Evolutionary conservation across 257 asterid species (phyloP).

Genomic region (Solanum pimpinellifolium): DNA sequence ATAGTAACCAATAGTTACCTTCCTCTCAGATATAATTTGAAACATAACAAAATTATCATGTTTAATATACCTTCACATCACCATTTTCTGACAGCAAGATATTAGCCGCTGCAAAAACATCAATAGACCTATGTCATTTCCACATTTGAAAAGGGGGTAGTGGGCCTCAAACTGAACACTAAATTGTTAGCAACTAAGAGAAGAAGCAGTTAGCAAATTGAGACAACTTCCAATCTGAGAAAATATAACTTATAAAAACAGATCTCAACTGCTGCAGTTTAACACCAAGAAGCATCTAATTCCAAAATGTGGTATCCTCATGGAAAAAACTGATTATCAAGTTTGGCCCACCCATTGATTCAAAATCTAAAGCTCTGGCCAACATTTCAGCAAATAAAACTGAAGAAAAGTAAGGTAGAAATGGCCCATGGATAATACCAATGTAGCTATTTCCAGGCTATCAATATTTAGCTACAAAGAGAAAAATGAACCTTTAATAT

Average conservation of each 20-base stretch:
- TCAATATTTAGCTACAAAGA: background rate
- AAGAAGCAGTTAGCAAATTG: background rate
- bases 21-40: background rate
- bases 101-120: conserved; percentile 84
- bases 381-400: background rate
- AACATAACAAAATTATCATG: background rate
- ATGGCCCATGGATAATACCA: background rate
- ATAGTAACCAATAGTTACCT: background rate
- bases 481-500: conserved; percentile 69
- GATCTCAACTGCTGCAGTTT: background rate
- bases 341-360: background rate
- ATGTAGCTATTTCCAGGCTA: background rate
- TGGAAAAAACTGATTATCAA: background rate
- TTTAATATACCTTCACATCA: conserved; percentile 75
- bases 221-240: background rate
- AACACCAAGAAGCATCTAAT: background rate
- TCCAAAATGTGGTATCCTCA: background rate
- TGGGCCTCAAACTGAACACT: background rate
- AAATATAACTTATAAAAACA: background rate
- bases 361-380: background rate
- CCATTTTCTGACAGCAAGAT: conserved; percentile 92
- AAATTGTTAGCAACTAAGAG: background rate
- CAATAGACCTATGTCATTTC: background rate
- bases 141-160: background rate
- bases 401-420: background rate